These are phyloP conservation scores for Arachis monticola DNA, from an alignment of 331 rosid genomes.

Conservation along the genomic window DNA sequence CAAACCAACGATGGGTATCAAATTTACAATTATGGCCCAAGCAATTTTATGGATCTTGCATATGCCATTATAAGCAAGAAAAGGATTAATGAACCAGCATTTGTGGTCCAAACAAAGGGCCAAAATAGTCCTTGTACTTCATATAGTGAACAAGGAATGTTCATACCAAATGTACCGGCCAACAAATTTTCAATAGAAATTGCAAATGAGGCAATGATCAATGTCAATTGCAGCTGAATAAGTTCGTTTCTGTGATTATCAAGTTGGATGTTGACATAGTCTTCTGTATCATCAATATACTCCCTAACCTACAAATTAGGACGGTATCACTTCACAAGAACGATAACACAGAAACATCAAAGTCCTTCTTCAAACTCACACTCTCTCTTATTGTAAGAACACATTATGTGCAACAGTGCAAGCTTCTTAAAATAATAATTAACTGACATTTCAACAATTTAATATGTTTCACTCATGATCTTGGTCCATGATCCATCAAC, in stretches of 20 bases:
- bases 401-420: not conserved
- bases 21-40: slow-evolving; percentile 60
- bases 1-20: not conserved
- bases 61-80: slow-evolving; percentile 63
- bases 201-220: slow-evolving; percentile 90
- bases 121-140: slow-evolving; percentile 46
- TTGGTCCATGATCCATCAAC: slow-evolving; percentile 6
- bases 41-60: slow-evolving; percentile 77
- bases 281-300: slow-evolving; percentile 64
- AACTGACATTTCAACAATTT: slow-evolving; percentile 23
- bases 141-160: slow-evolving; percentile 70
- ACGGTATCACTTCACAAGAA: too few species aligned
- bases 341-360: too few species aligned
- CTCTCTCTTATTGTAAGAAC: too few species aligned
- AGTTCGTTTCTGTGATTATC: slow-evolving; percentile 87
- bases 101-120: slow-evolving; percentile 47
- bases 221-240: slow-evolving; percentile 85
- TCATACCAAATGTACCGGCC: slow-evolving; percentile 82
- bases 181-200: slow-evolving; percentile 67
- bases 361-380: too few species aligned
- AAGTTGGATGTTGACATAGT: slow-evolving; percentile 87
- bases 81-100: slow-evolving; percentile 53
- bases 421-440: slow-evolving; percentile 10
- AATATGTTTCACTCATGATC: not conserved
- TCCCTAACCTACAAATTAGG: slow-evolving; percentile 51